Evolutionary conservation across 1,139 yeast genomes (phyloP), one percentile per base, ranked within the genome.

Genomic region (Saccharomyces hybrid): DNA sequence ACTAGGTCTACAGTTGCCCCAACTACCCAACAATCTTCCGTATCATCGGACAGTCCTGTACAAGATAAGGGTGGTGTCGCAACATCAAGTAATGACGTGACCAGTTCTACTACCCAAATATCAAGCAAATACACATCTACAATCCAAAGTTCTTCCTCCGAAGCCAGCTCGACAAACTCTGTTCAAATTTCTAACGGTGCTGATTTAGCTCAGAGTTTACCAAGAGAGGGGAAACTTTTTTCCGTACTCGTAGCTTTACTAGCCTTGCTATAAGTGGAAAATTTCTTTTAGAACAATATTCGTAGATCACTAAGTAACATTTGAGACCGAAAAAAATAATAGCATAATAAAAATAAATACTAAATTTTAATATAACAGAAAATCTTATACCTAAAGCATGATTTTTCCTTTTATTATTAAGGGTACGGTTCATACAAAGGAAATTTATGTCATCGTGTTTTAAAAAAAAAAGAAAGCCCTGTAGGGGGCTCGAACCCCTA

Each of bases 401-500:
- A 26, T 26, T 26, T 26, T 26, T 26, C 8, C 27, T 26, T 26
- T 26, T 26, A 26, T 26, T 26, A 26, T 26, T 26, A 26, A 7
- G 27, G 27, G 8, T 26, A 26, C 27, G 8, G 8, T 26, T 6
- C 7, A 26, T 26, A 26, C 27, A 7, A 7, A 6, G 27, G 8
- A 26, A 26, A 26, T 26, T n/a, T 16, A 25, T 8, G 14, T 7
- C 7, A 7, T 23, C 4, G 13, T 26, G 14, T 42, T 14, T 42
- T 42, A 19, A n/a, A 11, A 42, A 23, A 55, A 59, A 62, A 58
- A 19, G 57, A 51, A 57, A 69, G 75, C 75, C 74, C 75, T 67
- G 73, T 71, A 72, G 73, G 75, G 75, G 75, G 75, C 72, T 72
- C 75, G 75, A 72, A 71, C 75, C 75, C 75, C 72, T 71, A 71